Base-by-base conservation (phyloP, 2,329 filamentous ascomycete genomes). In the Xylaria sp. region DNA sequence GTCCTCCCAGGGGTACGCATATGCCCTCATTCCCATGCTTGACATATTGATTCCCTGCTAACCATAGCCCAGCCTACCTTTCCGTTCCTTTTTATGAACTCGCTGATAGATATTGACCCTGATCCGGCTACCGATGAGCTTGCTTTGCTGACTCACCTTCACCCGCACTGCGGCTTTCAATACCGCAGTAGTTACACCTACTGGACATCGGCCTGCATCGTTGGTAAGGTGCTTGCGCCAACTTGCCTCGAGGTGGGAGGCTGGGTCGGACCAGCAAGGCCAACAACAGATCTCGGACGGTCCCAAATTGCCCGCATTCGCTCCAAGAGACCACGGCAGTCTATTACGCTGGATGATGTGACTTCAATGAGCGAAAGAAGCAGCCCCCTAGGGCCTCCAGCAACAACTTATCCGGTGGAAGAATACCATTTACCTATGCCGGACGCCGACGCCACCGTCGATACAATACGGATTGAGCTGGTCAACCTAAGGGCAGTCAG, bases 11-110 rank as follows among this genome's bases (percentile, higher is more conserved):
- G 89, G 9, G 79, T 82, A 69, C 79, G 84, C 69, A 44, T 13
- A 39, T 13, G 16, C 21, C 17, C 26, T 47, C 21, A 17, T 22
- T 24, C 9, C 19, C 26, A n/a, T n/a, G 29, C n/a, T 17, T 46
- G 11, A 6, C 16, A 22, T n/a, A n/a, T 39, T 24, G 49, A 42
- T 24, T 38, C 11, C 9, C 56, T 54, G 44, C 60, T 66, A 49
- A 50, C 44, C 29, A 34, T 41, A 29, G 38, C 29, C 22, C 54
- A 82, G 79, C 74, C 79, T 3, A 85, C 83, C 0, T 83, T 90
- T 42, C 87, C 88, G 2, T 92, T 89, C 72, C 79, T 91, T 37
- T 84, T 90, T 42, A 91, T 92, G 87, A 91, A 91, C 67, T 83
- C 88, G 3, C 77, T 92, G 40, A 85, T 91, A 59, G 89, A 91